Percentiles rank a stretch among this genome's conserved stretches.
phyloP scores from a whole-genome alignment of 768 basidiomycete species.

The Lentinula sp. region DNA sequence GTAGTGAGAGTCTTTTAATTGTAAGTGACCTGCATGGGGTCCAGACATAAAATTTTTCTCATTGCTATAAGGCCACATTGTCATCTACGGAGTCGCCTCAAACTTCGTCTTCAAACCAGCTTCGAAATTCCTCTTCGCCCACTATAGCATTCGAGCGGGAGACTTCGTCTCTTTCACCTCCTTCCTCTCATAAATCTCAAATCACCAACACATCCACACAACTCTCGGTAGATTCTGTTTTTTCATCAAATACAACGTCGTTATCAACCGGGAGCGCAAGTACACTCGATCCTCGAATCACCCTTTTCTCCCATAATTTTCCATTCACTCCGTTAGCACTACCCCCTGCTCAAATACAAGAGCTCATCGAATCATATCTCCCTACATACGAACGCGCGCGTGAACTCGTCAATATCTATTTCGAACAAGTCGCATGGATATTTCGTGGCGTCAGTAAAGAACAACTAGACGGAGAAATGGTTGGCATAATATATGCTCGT shows the following conservation, averaged over 20 bases:
- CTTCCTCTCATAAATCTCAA: neutral
- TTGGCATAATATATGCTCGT: constrained; percentile 30
- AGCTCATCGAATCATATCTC: constrained; percentile 46
- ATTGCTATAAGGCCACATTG: neutral
- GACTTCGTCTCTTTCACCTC: neutral
- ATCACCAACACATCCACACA: neutral
- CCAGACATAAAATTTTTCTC: neutral
- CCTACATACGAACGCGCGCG: constrained; percentile 46
- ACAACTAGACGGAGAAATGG: constrained; percentile 38
- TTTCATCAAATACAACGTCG: neutral
- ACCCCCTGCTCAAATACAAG: constrained; percentile 35
- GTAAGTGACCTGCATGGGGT: neutral
- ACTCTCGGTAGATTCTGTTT: neutral
- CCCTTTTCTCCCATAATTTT: constrained; percentile 49
- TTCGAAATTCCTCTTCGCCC: constrained; percentile 2
- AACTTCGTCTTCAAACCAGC: neutral
- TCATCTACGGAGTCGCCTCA: neutral
- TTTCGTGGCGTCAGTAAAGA: constrained; percentile 41
- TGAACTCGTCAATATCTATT: constrained; percentile 37
- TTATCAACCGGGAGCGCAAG: neutral
- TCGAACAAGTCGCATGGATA: constrained; percentile 44
- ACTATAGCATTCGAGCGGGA: neutral
- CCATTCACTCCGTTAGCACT: constrained; percentile 57
- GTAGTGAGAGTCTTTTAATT: constrained; percentile 27
- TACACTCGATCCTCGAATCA: neutral